phyloP scores from a whole-genome alignment of 2,329 filamentous ascomycete species.

The Aspergillus ochraceus region DNA sequence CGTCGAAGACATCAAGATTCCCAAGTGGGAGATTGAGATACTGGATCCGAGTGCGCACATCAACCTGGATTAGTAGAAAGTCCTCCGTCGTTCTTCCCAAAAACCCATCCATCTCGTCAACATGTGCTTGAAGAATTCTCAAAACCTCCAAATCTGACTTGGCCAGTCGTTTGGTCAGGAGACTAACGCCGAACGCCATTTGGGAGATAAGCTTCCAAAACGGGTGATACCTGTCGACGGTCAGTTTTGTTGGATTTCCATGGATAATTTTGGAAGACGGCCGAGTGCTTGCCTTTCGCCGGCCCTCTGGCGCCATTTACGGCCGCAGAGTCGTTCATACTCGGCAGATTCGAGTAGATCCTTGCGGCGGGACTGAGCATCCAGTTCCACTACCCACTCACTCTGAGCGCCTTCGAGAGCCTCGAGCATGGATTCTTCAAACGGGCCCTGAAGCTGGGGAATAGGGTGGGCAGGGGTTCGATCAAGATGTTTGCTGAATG shows the following conservation, averaged over 20 bases:
- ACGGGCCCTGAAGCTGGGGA: constrained; percentile 44
- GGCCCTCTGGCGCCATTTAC: constrained; percentile 72
- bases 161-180: constrained; percentile 79
- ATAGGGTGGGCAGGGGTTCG: constrained; percentile 41
- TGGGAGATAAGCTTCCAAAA: constrained; percentile 88
- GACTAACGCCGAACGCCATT: constrained; percentile 88
- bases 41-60: constrained; percentile 77
- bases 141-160: constrained; percentile 88
- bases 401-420: constrained; percentile 24
- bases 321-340: constrained; percentile 69
- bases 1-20: constrained; percentile 79
- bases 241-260: constrained; percentile 7
- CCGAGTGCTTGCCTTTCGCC: constrained; percentile 53
- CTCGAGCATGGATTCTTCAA: constrained; percentile 48
- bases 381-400: constrained; percentile 35
- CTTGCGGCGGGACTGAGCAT: constrained; percentile 57
- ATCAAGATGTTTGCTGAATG: constrained; percentile 8
- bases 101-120: constrained; percentile 91
- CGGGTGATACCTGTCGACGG: constrained; percentile 67
- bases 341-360: constrained; percentile 67
- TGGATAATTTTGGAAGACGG: not conserved
- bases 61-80: constrained; percentile 72
- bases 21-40: constrained; percentile 80
- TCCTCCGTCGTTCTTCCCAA: constrained; percentile 84
- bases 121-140: constrained; percentile 83